These are phyloP conservation scores for Biancaea sappan DNA, from an alignment of 306 rosid species.

Conservation along the genomic window DNA sequence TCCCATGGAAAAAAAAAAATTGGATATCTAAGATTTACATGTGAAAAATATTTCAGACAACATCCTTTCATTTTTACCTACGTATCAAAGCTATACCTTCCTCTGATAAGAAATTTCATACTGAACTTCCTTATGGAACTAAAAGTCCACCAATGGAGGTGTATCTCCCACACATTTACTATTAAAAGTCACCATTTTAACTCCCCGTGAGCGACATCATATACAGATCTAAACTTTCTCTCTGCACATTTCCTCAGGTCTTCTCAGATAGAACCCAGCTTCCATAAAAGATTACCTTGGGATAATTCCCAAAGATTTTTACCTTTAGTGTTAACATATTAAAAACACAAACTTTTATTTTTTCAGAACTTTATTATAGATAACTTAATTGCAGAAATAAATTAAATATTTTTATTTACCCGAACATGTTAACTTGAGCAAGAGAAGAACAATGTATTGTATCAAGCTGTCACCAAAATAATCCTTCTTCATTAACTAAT, in stretches of 20 bases:
- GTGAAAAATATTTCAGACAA: slow-evolving; percentile 10
- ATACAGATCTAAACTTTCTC: slow-evolving; percentile 20
- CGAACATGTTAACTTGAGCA: slow-evolving; percentile 1
- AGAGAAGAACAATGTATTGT: neutral
- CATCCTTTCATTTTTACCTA: slow-evolving; percentile 16
- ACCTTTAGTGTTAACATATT: slow-evolving; percentile 13
- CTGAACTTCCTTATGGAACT: slow-evolving; percentile 7
- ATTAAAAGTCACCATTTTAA: neutral
- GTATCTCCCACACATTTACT: slow-evolving; percentile 6
- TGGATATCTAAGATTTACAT: neutral
- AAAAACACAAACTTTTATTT: neutral
- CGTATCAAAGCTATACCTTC: neutral
- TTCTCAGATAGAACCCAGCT: slow-evolving; percentile 8
- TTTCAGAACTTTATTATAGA: neutral
- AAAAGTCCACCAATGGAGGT: neutral
- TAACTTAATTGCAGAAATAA: neutral
- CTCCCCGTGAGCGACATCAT: slow-evolving; percentile 14
- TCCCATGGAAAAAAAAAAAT: slow-evolving; percentile 11
- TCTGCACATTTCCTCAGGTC: neutral
- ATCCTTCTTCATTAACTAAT: neutral
- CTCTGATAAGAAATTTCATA: slow-evolving; percentile 1
- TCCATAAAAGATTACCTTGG: slow-evolving; percentile 17
- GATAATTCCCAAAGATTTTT: neutral
- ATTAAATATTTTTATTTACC: neutral
- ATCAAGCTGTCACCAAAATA: slow-evolving; percentile 22